Conservation (phyloP, 495 filamentous ascomycete genomes). For the Clavariopsis aquatica region DNA sequence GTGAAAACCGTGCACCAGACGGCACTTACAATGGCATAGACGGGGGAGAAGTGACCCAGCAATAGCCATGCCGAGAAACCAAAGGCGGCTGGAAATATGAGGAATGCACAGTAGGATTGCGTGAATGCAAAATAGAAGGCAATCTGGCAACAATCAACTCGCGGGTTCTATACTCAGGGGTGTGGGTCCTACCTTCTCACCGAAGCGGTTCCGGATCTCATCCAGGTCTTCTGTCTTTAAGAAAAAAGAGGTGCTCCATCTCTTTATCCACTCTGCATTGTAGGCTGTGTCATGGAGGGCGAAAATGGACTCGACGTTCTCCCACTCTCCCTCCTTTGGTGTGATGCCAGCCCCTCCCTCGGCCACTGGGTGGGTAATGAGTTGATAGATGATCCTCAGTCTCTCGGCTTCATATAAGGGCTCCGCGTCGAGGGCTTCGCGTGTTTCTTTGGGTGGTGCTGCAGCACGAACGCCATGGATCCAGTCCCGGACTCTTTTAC, state of each 20-base stretch:
- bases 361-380: constrained; percentile 77
- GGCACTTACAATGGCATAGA: constrained; percentile 79
- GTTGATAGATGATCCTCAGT: constrained; percentile 76
- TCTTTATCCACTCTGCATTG: constrained; percentile 86
- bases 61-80: constrained; percentile 80
- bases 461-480: constrained; percentile 81
- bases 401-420: constrained; percentile 86
- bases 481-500: constrained; percentile 88
- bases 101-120: constrained; percentile 85
- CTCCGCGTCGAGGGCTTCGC: constrained; percentile 61
- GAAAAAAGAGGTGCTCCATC: constrained; percentile 81
- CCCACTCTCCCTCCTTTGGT: constrained; percentile 79
- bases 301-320: constrained; percentile 80
- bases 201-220: constrained; percentile 83
- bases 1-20: constrained; percentile 90
- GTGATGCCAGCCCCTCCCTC: constrained; percentile 92
- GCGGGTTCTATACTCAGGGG: constrained; percentile 13
- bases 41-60: constrained; percentile 77
- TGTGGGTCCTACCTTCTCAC: constrained; percentile 67
- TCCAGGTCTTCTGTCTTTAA: constrained; percentile 75
- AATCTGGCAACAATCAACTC: constrained; percentile 51
- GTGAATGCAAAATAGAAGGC: constrained; percentile 97
- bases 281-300: constrained; percentile 84
- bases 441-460: constrained; percentile 74
- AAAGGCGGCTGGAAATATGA: constrained; percentile 80